These are phyloP conservation scores for Penicillium occitanis DNA, from an alignment of 2,329 filamentous ascomycete genomes.

Conservation along the genomic window DNA sequence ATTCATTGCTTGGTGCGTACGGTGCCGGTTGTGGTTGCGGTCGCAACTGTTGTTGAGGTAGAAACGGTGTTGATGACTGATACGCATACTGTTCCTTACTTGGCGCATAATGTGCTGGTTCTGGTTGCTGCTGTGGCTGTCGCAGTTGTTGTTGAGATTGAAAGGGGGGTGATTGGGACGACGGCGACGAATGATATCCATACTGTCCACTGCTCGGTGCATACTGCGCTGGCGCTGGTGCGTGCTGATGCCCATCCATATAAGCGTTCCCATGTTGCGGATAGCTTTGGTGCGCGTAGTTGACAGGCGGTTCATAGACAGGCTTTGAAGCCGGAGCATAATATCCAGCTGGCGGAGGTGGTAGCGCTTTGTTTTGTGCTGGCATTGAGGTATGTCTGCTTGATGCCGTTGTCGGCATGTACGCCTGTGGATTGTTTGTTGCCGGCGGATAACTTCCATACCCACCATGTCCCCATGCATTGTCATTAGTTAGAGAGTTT, in stretches of 20 bases:
- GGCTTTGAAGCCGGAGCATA: slow-evolving; percentile 25
- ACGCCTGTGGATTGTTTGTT: neutral
- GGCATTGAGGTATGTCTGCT: neutral
- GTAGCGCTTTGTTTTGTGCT: slow-evolving; percentile 6
- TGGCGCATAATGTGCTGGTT: neutral
- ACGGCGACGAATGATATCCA: neutral
- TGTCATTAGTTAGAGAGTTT: neutral
- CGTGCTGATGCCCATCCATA: neutral
- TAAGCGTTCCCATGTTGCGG: neutral
- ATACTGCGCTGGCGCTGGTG: neutral
- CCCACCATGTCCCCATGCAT: neutral
- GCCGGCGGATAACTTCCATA: neutral
- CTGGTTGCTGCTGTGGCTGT: neutral
- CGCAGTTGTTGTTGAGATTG: neutral
- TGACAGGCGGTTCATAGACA: neutral
- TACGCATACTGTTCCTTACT: neutral
- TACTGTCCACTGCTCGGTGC: neutral
- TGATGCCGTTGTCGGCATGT: neutral
- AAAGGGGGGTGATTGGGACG: neutral
- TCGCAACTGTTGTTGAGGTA: neutral
- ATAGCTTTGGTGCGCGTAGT: slow-evolving; percentile 11
- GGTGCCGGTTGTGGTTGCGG: neutral
- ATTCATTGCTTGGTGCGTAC: neutral
- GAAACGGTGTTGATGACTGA: neutral
- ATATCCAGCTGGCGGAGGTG: slow-evolving; percentile 23